Evolutionary conservation across 2,329 filamentous ascomycete species (phyloP), one percentile per base, ranked within the genome.

Genomic region (Pseudocercospora eumusae): DNA sequence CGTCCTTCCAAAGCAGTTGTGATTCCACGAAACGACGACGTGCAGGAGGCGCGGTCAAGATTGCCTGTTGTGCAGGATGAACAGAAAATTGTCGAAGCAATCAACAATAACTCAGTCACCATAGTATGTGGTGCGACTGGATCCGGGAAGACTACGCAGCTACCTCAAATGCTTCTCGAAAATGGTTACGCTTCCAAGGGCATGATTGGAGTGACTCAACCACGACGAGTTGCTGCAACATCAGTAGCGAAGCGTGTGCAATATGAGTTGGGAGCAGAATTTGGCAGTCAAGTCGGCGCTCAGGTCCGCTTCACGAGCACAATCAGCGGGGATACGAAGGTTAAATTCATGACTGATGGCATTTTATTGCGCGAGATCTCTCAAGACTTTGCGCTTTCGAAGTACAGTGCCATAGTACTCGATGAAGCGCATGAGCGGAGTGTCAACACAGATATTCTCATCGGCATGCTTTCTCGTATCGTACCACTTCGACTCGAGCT

Each of bases 271-370:
- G 92, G 92, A 1, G 36, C 63, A 3, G 83, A 90, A 52, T 86
- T 88, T 69, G 87, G 87, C n/a, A 82, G 88, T 25, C 84, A 85
- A 53, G 93, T 99, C 6, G 91, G 91, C 4, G 96, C 98, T 75
- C 95, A 79, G 75, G 97, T 99, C 70, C 89, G 96, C 23, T 99
- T 98, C 68, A 95, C 99, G 73, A 92, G 89, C 55, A 93, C 88
- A 0, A 87, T 90, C 1, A 86, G 87, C 54, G 81, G 87, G 27
- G 88, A 92, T 57, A 99, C 95, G 0, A 90, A 91, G 5, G 86
- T 99, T 75, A 99, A 99, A 75, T 99, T 98, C 78, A 97, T 99
- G 93, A 99, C 95, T 0, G 95, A 99, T 76, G 95, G 95, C 83
- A 92, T 99, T 27, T 81, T 99, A 63, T 83, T 99, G 9, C 88